These are phyloP conservation scores for Lanmaoa rubissima DNA, from an alignment of 768 basidiomycete genomes.

Conservation along the genomic window DNA sequence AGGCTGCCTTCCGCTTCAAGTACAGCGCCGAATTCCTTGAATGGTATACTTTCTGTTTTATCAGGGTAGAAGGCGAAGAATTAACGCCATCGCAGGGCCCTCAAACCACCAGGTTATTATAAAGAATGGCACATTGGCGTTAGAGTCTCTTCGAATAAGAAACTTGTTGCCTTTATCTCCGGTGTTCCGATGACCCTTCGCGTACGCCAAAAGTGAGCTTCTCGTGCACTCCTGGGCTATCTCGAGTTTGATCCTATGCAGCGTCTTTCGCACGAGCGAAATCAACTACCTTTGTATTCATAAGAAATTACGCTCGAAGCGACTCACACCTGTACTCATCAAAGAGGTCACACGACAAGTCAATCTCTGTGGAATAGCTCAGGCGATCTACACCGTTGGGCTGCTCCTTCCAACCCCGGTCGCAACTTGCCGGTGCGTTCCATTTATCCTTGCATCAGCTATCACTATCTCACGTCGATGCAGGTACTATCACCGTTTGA, in stretches of 20 bases:
- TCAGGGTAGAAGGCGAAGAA: not conserved
- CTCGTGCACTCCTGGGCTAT: not conserved
- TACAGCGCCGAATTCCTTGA: constrained; percentile 92
- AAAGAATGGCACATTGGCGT: constrained; percentile 97
- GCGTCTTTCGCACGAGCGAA: constrained; percentile 72
- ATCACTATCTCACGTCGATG: constrained; percentile 3
- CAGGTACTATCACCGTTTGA: constrained; percentile 88
- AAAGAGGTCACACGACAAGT: constrained; percentile 96
- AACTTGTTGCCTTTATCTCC: constrained; percentile 94
- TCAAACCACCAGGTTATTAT: constrained; percentile 90
- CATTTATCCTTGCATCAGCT: not conserved
- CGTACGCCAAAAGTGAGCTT: constrained; percentile 76
- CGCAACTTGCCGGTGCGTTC: constrained; percentile 69
- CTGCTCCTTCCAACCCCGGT: constrained; percentile 93
- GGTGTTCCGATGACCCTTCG: constrained; percentile 85
- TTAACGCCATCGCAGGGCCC: constrained; percentile 58
- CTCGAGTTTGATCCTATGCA: constrained; percentile 31
- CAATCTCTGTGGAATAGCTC: constrained; percentile 86
- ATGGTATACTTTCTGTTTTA: constrained; percentile 54
- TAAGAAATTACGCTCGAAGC: constrained; percentile 95
- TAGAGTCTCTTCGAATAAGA: constrained; percentile 84
- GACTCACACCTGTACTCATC: constrained; percentile 92
- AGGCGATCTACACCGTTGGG: constrained; percentile 96
- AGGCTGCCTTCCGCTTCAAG: constrained; percentile 94
- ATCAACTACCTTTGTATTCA: constrained; percentile 98